phyloP scores from a whole-genome alignment of 2,329 filamentous ascomycete species.

The Neonectria faginata region DNA sequence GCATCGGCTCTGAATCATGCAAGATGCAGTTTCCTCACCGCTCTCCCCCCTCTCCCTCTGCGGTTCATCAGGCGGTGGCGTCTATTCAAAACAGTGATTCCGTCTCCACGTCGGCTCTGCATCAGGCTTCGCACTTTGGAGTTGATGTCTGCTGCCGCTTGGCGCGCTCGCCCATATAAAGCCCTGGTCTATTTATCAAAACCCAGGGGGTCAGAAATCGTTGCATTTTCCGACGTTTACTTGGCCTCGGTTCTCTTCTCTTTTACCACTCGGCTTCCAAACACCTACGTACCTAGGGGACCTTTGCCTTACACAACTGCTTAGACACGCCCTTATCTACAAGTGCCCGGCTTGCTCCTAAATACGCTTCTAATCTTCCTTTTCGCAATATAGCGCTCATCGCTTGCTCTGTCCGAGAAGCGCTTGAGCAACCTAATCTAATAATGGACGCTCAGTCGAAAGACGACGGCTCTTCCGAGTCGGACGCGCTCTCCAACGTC shows the following conservation, averaged over 20 bases:
- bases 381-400: not conserved
- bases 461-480: not conserved
- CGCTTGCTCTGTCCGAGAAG: not conserved
- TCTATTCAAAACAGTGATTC: conserved; percentile 6
- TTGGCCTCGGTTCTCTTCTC: not conserved
- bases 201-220: not conserved
- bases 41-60: not conserved
- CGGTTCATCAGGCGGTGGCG: not conserved
- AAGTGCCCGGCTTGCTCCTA: not conserved
- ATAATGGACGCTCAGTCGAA: conserved; percentile 2
- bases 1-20: not conserved
- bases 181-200: not conserved
- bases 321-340: not conserved
- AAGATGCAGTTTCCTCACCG: not conserved
- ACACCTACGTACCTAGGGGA: no score
- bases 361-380: not conserved
- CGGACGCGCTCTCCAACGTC: not conserved
- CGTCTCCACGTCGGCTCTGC: not conserved
- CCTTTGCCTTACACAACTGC: no score
- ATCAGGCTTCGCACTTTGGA: not conserved
- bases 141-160: conserved; percentile 3
- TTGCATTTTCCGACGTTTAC: not conserved
- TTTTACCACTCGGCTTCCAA: not conserved
- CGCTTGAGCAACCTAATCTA: not conserved
- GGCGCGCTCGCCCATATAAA: not conserved